Evolutionary conservation across 805 yeast genomes (phyloP).

Genomic region (Zygosaccharomyces gambellarensis): DNA sequence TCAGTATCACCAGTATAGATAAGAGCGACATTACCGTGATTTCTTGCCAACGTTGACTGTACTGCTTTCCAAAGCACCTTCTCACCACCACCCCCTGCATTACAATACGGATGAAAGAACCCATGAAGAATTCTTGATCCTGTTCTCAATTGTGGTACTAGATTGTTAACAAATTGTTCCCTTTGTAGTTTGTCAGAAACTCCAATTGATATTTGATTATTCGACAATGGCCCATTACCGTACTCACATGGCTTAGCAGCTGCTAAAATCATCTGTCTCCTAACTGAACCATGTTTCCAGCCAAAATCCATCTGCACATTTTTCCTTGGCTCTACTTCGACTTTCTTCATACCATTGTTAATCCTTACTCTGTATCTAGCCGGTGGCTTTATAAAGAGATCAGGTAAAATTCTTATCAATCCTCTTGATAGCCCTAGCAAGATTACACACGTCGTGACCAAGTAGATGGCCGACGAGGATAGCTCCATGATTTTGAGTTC

Average conservation of each 20-base stretch:
- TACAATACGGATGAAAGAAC: slow-evolving; percentile 91
- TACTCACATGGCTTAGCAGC: slow-evolving; percentile 31
- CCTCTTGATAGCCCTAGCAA: slow-evolving; percentile 2
- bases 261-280: slow-evolving; percentile 37
- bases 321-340: slow-evolving; percentile 13
- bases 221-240: slow-evolving; percentile 13
- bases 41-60: slow-evolving; percentile 52
- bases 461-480: neutral
- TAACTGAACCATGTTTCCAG: slow-evolving; percentile 32
- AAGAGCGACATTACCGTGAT: slow-evolving; percentile 50
- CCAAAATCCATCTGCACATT: slow-evolving; percentile 19
- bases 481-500: neutral
- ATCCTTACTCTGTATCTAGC: slow-evolving; percentile 17
- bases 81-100: slow-evolving; percentile 98
- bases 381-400: slow-evolving; percentile 16
- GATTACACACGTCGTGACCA: neutral
- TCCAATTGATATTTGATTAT: slow-evolving; percentile 12
- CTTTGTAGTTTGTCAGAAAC: slow-evolving; percentile 12
- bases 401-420: slow-evolving; percentile 7
- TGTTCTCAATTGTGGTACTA: slow-evolving; percentile 11
- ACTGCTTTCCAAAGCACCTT: slow-evolving; percentile 95
- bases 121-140: slow-evolving; percentile 51
- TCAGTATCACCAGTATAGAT: slow-evolving; percentile 69
- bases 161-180: slow-evolving; percentile 11
- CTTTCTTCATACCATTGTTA: slow-evolving; percentile 15